These are phyloP conservation scores for Pleurotus platypus DNA, from an alignment of 768 basidiomycete species.

Conservation along the genomic window DNA sequence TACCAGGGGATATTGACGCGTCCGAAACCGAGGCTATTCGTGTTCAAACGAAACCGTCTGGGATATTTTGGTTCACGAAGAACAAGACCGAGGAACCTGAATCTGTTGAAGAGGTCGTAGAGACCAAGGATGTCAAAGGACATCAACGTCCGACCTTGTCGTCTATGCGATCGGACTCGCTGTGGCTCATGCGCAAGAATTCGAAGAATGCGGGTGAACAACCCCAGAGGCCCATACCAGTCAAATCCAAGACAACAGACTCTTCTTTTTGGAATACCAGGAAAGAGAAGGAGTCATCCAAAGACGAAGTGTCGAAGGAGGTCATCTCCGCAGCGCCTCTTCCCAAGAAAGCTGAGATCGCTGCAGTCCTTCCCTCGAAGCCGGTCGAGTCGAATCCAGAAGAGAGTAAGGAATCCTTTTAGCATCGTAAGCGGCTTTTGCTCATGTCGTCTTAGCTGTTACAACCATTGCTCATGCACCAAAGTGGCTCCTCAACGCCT, in stretches of 20 bases:
- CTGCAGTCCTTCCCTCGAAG: conserved; percentile 1
- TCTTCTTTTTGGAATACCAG: conserved; percentile 23
- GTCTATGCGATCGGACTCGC: not conserved
- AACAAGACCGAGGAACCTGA: conserved; percentile 5
- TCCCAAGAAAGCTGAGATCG: not conserved
- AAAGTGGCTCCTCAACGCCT: conserved; percentile 74
- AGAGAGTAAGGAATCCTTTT: conserved; percentile 7
- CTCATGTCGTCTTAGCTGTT: conserved; percentile 18
- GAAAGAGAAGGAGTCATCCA: conserved; percentile 14
- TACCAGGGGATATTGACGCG: conserved; percentile 64
- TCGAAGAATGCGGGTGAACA: not conserved
- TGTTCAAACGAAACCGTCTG: conserved; percentile 47
- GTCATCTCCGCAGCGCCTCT: not conserved
- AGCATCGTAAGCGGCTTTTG: conserved; percentile 7
- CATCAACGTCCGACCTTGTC: not conserved
- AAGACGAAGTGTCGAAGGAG: conserved; percentile 9
- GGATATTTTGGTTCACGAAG: conserved; percentile 37
- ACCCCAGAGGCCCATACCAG: not conserved
- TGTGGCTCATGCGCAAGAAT: conserved; percentile 6
- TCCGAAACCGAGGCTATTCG: conserved; percentile 59
- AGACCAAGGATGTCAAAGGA: not conserved
- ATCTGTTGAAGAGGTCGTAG: not conserved
- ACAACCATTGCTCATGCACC: conserved; percentile 60
- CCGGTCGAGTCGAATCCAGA: conserved; percentile 2
- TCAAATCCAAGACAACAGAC: conserved; percentile 15